phyloP scores from a whole-genome alignment of 768 basidiomycete genomes.

The Boletus rubroflammeus region DNA sequence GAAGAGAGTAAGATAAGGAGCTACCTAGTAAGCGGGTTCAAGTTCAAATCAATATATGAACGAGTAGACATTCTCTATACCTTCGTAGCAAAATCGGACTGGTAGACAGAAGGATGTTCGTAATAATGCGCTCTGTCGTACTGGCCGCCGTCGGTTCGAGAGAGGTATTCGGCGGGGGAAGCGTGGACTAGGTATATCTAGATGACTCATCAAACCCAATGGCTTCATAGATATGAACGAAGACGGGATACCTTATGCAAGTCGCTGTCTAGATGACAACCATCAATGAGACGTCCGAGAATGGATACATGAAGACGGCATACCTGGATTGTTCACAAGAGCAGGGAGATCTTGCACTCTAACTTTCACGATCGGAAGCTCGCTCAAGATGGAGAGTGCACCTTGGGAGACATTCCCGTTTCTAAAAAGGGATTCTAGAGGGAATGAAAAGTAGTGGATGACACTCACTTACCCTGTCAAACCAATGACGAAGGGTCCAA shows the following conservation, averaged over 20 bases:
- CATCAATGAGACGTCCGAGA: slow-evolving; percentile 1
- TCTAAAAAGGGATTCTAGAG: slow-evolving; percentile 34
- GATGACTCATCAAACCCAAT: not conserved
- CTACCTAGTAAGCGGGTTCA: slow-evolving; percentile 49
- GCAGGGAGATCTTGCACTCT: slow-evolving; percentile 51
- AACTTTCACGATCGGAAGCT: slow-evolving; percentile 65
- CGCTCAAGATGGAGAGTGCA: slow-evolving; percentile 63
- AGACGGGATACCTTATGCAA: slow-evolving; percentile 47
- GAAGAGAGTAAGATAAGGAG: slow-evolving; percentile 80
- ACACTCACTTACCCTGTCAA: slow-evolving; percentile 64
- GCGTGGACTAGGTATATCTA: slow-evolving; percentile 79
- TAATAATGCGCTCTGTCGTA: slow-evolving; percentile 76
- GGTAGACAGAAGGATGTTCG: slow-evolving; percentile 58
- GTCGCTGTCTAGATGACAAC: slow-evolving; percentile 42
- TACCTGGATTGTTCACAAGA: slow-evolving; percentile 54
- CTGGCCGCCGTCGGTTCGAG: slow-evolving; percentile 47
- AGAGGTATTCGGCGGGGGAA: slow-evolving; percentile 65
- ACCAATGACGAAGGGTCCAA: slow-evolving; percentile 79
- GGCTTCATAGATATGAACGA: not conserved
- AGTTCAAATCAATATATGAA: not conserved
- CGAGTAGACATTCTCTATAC: slow-evolving; percentile 34
- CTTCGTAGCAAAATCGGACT: slow-evolving; percentile 64
- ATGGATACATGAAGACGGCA: slow-evolving; percentile 6
- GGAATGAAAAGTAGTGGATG: not conserved
- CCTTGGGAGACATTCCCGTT: slow-evolving; percentile 82